Conservation (phyloP, 352 stramenopile genomes). For the Pythium brachiatum region DNA sequence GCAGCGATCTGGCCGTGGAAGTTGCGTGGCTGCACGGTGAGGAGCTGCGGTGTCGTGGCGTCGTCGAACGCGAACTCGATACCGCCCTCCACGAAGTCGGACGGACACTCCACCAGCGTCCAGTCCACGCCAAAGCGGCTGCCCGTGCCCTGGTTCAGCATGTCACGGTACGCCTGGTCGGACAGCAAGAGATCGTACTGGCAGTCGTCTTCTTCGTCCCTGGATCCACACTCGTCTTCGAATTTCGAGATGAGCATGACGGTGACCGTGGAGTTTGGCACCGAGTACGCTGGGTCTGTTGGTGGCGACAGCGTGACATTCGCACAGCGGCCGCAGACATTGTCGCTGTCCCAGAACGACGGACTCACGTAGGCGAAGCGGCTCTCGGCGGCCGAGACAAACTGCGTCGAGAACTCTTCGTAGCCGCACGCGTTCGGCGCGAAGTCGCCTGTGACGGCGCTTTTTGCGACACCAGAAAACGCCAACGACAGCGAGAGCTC, state of each 20-base stretch:
- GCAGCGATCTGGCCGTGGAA: constrained; percentile 16
- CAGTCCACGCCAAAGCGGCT: constrained; percentile 24
- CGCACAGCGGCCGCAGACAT: constrained; percentile 21
- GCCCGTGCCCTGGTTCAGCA: constrained; percentile 24
- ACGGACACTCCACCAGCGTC: constrained; percentile 20
- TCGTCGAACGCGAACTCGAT: constrained; percentile 25
- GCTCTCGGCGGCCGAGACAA: constrained; percentile 27
- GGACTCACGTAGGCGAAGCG: constrained; percentile 27
- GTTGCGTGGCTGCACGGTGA: constrained; percentile 29
- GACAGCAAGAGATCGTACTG: constrained; percentile 19
- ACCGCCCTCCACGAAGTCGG: constrained; percentile 25
- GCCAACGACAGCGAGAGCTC: constrained; percentile 1
- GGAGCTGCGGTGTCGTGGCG: constrained; percentile 14
- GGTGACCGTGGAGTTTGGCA: constrained; percentile 27
- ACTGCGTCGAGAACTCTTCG: constrained; percentile 24
- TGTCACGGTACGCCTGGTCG: constrained; percentile 26
- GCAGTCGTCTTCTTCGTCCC: constrained; percentile 12
- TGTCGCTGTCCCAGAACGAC: constrained; percentile 9
- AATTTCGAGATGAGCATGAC: constrained; percentile 28
- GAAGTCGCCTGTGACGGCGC: constrained; percentile 20
- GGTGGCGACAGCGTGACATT: constrained; percentile 16
- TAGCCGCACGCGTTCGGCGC: constrained; percentile 25
- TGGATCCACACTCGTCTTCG: constrained; percentile 15
- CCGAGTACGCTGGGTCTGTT: not conserved
- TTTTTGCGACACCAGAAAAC: constrained; percentile 23